Base-by-base conservation (phyloP, 108 stramenopile species). In the Ochromonas danica region DNA sequence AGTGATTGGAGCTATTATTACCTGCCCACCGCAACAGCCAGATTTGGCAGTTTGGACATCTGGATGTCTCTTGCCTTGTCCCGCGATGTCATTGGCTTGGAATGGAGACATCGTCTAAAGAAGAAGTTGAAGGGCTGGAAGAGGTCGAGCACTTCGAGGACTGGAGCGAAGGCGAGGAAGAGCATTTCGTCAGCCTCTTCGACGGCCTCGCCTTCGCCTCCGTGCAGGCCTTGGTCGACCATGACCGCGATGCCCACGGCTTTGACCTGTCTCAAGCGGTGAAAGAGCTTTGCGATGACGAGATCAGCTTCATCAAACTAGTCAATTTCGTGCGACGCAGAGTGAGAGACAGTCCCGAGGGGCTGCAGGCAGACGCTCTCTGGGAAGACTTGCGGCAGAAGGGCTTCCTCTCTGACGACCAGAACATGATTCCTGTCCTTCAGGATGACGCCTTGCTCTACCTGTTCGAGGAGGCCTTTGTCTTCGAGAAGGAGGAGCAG, bases 391-490 rank as follows among this genome's bases (percentile, higher is more conserved):
- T n/a, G n/a, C n/a, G n/a, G n/a, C n/a, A n/a, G 22, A 57, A 22
- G 22, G 51, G 10, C 22, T 57, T 57, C 51, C 51, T 57, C 17
- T 10, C 10, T 22, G 51, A 22, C 17, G 51, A 57, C 17, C 10
- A 10, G 51, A 17, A 57, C 51, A 17, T 57, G 51, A 57, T 17
- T 10, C 51, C 51, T 22, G 51, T 57, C 51, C 51, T 57, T 22
- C 17, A 57, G 22, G 10, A 10, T 22, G 51, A 57, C 51, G 17
- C 51, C 17, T 22, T 57, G 51, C 51, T 57, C 51, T 57, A 17
- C 51, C 51, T 57, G 51, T 57, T 57, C 51, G 51, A 57, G 17
- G 51, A 57, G 51, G 17, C 22, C 51, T 57, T 57, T 57, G 51
- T 17, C 10, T 57, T 57, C 51, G 51, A 57, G n/a, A n/a, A n/a